Evolutionary conservation across 2,329 filamentous ascomycete species (phyloP), one percentile per base, ranked within the genome.

Genomic region (Epichloe sylvatica): DNA sequence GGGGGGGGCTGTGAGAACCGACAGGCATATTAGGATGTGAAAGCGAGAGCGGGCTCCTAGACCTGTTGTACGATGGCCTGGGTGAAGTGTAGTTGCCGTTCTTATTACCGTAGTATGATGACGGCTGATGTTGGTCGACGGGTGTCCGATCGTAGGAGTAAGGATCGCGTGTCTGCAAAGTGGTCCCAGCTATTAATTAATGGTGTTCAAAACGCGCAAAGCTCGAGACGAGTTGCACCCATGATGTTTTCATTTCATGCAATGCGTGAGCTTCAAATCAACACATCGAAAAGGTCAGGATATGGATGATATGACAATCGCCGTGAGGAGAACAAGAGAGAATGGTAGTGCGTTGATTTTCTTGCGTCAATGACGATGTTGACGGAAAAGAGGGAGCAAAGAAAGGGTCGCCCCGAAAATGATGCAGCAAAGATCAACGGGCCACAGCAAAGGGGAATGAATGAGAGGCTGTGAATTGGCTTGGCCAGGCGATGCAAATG

Each of bases 21-120:
- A 62, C 57, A 44, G 65, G 62, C 41, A 68, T n/a, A 68, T 56
- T 70, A 13, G 71, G 67, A 53, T 74, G 74, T 15, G 73, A 65
- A 54, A 75, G 74, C 17, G 74, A 69, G 49, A 71, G 57, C 33
- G 76, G 75, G 50, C 76, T 79, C 48, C 69, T 70, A 23, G 73
- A 68, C 39, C 70, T 67, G 54, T 57, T 63, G 54, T 71, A 72
- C 19, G 66, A 65, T 23, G 69, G 59, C 38, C 70, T 64, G 36
- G 76, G 73, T 44, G 76, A 77, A 47, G 69, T 68, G 61, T 75
- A 74, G 57, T 62, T 62, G 52, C 68, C 65, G 68, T 62, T 62
- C 53, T 67, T 66, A 67, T 71, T 74, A 62, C 72, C 72, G 56
- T 76, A 78, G 44, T 72, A 59, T 34, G 63, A 51, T 47, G 64